A percentile compares a stretch with the other conserved stretches of the same genome.
phyloP scores from a whole-genome alignment of 768 basidiomycete genomes.

The Lentinula sp. region DNA sequence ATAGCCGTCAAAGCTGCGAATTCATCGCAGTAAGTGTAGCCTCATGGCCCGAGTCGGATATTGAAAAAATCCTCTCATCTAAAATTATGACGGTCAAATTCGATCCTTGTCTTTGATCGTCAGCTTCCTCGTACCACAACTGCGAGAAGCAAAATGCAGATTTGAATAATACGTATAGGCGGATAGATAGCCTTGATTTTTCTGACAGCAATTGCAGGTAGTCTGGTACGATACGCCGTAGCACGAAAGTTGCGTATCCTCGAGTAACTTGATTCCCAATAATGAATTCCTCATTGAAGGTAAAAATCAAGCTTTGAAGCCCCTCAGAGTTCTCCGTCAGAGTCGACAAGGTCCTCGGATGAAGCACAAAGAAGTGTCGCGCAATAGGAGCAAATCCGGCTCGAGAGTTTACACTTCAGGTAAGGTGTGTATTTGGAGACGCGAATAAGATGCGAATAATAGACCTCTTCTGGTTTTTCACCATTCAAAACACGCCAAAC shows the following conservation, averaged over 20 bases:
- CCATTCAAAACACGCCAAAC: not conserved
- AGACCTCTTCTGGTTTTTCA: not conserved
- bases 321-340: not conserved
- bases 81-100: not conserved
- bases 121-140: not conserved
- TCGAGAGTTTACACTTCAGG: not conserved
- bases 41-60: not conserved
- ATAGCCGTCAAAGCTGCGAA: not conserved
- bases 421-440: not conserved
- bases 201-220: too few relatives aligned
- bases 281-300: too few relatives aligned
- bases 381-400: not conserved
- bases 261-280: too few relatives aligned
- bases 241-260: too few relatives aligned
- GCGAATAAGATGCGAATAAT: not conserved
- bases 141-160: not conserved
- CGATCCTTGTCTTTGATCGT: not conserved
- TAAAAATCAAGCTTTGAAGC: not conserved
- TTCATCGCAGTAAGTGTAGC: not conserved
- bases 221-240: too few relatives aligned
- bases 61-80: not conserved
- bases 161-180: too few relatives aligned
- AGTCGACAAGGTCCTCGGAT: not conserved
- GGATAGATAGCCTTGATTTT: too few relatives aligned
- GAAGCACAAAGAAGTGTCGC: not conserved